Evolutionary conservation across 2,329 filamentous ascomycete species (phyloP).

Genomic region (Parascedosporium putredinis): DNA sequence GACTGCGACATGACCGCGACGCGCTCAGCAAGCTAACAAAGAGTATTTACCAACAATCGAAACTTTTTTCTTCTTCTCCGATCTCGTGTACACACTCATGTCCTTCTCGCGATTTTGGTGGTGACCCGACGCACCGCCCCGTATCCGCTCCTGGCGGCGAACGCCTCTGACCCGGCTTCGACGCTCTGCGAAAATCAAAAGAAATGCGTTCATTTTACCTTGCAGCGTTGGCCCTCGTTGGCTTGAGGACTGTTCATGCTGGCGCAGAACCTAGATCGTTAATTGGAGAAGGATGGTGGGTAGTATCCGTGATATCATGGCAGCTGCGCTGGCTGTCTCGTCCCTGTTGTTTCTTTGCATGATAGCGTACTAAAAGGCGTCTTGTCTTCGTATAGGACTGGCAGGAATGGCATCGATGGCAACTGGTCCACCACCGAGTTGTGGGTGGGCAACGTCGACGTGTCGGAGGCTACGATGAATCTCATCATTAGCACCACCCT

Average conservation of each 20-base stretch:
- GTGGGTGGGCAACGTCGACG: constrained; percentile 34
- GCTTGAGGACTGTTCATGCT: background rate
- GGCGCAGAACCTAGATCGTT: constrained; percentile 6
- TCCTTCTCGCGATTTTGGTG: background rate
- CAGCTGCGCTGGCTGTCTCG: no score
- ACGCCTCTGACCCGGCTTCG: background rate
- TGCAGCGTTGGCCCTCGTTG: background rate
- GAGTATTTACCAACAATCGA: no score
- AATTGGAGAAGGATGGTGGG: constrained; percentile 6
- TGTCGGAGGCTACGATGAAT: constrained; percentile 25
- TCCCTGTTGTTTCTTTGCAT: no score
- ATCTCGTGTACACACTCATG: no score
- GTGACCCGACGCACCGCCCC: constrained; percentile 9
- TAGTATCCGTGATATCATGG: no score
- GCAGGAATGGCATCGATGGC: constrained; percentile 56
- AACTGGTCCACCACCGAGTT: constrained; percentile 62
- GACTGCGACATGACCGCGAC: background rate
- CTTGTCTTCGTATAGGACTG: background rate
- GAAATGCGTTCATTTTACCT: constrained; percentile 4
- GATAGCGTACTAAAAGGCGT: no score
- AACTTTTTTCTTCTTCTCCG: no score
- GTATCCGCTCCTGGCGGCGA: no score
- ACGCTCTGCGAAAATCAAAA: background rate
- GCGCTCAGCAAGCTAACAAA: background rate
- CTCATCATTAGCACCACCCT: constrained; percentile 52